Conservation (phyloP, 1,284 basidiomycete genomes). For the Apiotrichum laibachii region DNA sequence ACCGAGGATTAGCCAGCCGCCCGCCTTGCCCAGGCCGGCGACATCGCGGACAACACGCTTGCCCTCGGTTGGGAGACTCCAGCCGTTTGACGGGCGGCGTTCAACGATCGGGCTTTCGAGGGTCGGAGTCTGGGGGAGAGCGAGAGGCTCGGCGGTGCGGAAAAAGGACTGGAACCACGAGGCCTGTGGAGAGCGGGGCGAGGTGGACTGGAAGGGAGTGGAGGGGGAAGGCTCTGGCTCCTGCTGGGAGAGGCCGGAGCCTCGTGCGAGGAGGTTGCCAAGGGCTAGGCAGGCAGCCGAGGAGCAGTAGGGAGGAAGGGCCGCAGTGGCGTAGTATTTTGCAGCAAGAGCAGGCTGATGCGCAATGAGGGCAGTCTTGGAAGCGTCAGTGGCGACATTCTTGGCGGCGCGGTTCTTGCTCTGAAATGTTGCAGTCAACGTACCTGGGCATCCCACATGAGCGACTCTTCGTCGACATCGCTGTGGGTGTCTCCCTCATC, state of each 20-base stretch:
- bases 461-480: conserved; percentile 34
- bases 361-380: conserved; percentile 42
- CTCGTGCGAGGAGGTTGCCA: conserved; percentile 41
- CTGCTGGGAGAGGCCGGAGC: conserved; percentile 28
- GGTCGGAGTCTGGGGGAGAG: not conserved
- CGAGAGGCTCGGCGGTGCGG: conserved; percentile 3
- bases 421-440: conserved; percentile 12
- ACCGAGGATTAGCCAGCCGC: conserved; percentile 44
- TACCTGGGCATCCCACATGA: conserved; percentile 48
- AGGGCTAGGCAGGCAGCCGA: conserved; percentile 42
- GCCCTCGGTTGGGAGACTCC: conserved; percentile 42
- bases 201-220: not conserved
- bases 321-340: conserved; percentile 38
- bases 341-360: conserved; percentile 41
- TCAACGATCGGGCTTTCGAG: not conserved
- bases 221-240: conserved; percentile 2
- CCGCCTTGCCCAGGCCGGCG: conserved; percentile 44
- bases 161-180: conserved; percentile 25
- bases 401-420: not conserved
- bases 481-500: conserved; percentile 18
- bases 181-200: conserved; percentile 9
- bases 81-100: conserved; percentile 23
- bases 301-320: conserved; percentile 41
- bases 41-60: conserved; percentile 43
- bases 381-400: not conserved